Evolutionary conservation across 139 green algal genomes (phyloP), one percentile per base, ranked within the genome.

Genomic region (Pleodorina starrii): DNA sequence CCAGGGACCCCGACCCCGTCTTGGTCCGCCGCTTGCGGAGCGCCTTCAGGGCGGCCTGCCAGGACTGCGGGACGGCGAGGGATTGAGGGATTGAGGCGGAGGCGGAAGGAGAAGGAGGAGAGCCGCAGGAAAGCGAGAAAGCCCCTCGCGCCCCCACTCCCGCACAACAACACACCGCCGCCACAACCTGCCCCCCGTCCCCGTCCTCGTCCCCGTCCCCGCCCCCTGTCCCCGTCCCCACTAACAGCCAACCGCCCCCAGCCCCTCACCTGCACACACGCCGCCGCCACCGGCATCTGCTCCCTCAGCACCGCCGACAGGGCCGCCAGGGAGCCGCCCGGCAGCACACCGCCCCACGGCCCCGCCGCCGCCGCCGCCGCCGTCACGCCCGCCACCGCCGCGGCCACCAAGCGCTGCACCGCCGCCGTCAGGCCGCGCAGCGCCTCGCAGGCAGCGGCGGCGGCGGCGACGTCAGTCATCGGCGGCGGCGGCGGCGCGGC

Each of bases 301-400:
- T 89, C 69, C 84, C 46, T 32, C 35, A 89, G 36, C 35, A 89
- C 23, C 6, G 73, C 48, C 1, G 48, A 59, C 69, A 73, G 4
- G 27, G 38, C 23, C 12, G 19, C 35, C 68, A 89, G 69, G 5
- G 9, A 17, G 23, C 84, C 69, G 10, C 84, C 69, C 5, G 84
- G 69, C 84, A 89, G 68, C 46, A 82, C 32, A 0, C 82, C 82
- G 44, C 66, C 82, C 44, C 66, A 80, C 0, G 57, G 44, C 40
- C 3, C 66, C 44, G 44, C 44, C 44, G 32, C 82, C 32, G 6
- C 21, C 2, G 66, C 43, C 32, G 21, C 84, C 5, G 35, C 68
- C 29, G n/a, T 36, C 14, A 69, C 32, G n/a, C 35, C 69, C 17
- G 68, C 36, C 25, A 36, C 69, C 35, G 84, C 84, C 35, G 27